These are phyloP conservation scores for Pseudocohnilembus persalinus DNA, from an alignment of 169 alveolate genomes.

Conservation along the genomic window DNA sequence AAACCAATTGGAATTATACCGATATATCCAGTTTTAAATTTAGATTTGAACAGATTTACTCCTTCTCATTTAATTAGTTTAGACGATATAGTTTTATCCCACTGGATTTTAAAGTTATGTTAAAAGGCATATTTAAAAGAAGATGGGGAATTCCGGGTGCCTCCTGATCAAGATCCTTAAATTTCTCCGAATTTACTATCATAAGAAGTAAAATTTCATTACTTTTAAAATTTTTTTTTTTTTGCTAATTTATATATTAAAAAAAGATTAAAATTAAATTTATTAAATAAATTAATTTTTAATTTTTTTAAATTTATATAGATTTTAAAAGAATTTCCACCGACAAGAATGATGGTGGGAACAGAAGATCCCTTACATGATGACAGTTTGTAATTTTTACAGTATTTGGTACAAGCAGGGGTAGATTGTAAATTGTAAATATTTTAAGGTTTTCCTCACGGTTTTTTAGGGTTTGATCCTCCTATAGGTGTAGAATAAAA, in stretches of 20 bases:
- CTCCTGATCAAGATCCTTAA: conserved; percentile 64
- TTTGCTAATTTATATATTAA: too few relatives aligned
- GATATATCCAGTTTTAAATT: conserved; percentile 66
- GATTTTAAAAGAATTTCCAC: conserved; percentile 69
- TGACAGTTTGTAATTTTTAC: conserved; percentile 60
- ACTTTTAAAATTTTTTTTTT: background rate
- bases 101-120: conserved; percentile 58
- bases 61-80: conserved; percentile 53
- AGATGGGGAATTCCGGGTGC: background rate
- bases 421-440: conserved; percentile 70
- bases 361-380: conserved; percentile 83
- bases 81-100: conserved; percentile 65
- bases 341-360: conserved; percentile 62
- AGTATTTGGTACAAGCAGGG: conserved; percentile 50
- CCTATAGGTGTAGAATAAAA: conserved; percentile 65
- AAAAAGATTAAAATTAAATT: too few relatives aligned
- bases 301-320: background rate
- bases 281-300: too few relatives aligned
- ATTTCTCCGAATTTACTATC: conserved; percentile 53
- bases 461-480: conserved; percentile 56
- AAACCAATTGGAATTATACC: conserved; percentile 65
- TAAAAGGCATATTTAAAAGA: conserved; percentile 48
- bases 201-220: conserved; percentile 51
- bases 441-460: conserved; percentile 74
- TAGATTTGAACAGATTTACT: conserved; percentile 40